Percentiles rank a stretch among this genome's conserved stretches.
Evolutionary conservation across 1,284 basidiomycete genomes (phyloP).

Genomic region (Fomitopsis palustris): DNA sequence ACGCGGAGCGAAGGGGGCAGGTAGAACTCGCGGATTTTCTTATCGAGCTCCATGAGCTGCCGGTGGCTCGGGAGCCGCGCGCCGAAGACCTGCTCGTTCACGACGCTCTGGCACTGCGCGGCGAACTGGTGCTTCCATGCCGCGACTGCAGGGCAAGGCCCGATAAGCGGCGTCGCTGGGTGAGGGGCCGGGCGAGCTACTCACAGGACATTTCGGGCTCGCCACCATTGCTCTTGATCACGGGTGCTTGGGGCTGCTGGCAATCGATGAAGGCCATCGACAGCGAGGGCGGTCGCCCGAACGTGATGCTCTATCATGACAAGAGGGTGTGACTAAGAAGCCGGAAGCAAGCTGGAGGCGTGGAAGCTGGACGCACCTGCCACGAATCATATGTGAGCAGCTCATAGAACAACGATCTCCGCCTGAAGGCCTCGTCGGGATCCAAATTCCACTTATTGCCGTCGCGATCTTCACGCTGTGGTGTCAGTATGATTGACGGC

Average conservation of each 20-base stretch:
- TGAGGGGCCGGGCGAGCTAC: conserved; percentile 21
- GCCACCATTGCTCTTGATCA: conserved; percentile 42
- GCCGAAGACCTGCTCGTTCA: conserved; percentile 66
- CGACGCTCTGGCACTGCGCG: conserved; percentile 54
- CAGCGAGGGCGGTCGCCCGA: conserved; percentile 64
- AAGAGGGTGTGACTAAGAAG: conserved; percentile 4
- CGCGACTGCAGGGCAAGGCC: conserved; percentile 35
- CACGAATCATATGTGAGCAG: conserved; percentile 65
- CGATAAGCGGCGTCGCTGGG: neutral
- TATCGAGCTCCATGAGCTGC: conserved; percentile 58
- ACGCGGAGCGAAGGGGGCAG: conserved; percentile 63
- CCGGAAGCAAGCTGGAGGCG: neutral
- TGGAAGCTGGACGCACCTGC: conserved; percentile 44
- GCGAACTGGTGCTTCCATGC: conserved; percentile 66
- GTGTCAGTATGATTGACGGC: neutral
- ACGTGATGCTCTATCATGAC: conserved; percentile 56
- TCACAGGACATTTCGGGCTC: conserved; percentile 65
- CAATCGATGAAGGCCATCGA: conserved; percentile 58
- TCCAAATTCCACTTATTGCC: conserved; percentile 64
- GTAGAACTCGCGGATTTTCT: conserved; percentile 56
- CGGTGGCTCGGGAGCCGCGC: conserved; percentile 57
- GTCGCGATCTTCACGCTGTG: conserved; percentile 50
- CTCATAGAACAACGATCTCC: conserved; percentile 63
- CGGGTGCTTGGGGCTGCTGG: conserved; percentile 48
- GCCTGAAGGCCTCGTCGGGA: conserved; percentile 52